Percentiles rank a stretch among this genome's conserved stretches.
Evolutionary conservation across 179 eudicot species (phyloP).

Genomic region (Silene vulgaris): DNA sequence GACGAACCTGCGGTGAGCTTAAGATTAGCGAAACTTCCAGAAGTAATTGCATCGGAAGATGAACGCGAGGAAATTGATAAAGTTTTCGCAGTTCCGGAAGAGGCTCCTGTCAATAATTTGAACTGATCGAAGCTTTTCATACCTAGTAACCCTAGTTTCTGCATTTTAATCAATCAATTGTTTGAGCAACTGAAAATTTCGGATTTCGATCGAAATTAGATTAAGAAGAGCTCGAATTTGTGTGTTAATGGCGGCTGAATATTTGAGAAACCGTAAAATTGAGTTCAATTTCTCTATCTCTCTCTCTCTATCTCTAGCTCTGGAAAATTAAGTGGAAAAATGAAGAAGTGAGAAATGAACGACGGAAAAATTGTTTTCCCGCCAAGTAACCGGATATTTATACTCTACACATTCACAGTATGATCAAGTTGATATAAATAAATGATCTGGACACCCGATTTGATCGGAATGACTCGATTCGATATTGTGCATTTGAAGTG

Average conservation of each 20-base stretch:
- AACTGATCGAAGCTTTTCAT: slow-evolving; percentile 59
- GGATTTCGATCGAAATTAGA: slow-evolving; percentile 8
- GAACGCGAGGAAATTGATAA: slow-evolving; percentile 42
- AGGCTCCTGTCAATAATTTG: slow-evolving; percentile 48
- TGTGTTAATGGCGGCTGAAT: slow-evolving; percentile 6
- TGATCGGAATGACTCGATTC: too few relatives aligned
- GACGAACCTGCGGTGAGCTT: slow-evolving; percentile 80
- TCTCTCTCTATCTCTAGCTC: neutral
- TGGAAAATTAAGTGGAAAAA: neutral
- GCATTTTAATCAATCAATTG: slow-evolving; percentile 28
- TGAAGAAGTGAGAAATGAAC: neutral
- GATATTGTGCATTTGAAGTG: too few relatives aligned
- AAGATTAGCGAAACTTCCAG: slow-evolving; percentile 72
- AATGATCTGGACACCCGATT: too few relatives aligned
- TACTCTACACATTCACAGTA: neutral
- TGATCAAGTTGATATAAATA: too few relatives aligned
- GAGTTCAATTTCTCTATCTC: neutral
- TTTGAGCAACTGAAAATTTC: neutral
- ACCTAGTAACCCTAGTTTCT: slow-evolving; percentile 50
- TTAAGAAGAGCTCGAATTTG: neutral
- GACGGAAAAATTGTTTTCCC: slow-evolving; percentile 16
- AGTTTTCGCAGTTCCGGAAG: slow-evolving; percentile 45
- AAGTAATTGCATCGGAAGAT: slow-evolving; percentile 51
- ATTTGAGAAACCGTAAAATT: neutral
- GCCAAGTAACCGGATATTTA: slow-evolving; percentile 23